Conservation (phyloP, 257 asterid species). For the Verbena officinalis region DNA sequence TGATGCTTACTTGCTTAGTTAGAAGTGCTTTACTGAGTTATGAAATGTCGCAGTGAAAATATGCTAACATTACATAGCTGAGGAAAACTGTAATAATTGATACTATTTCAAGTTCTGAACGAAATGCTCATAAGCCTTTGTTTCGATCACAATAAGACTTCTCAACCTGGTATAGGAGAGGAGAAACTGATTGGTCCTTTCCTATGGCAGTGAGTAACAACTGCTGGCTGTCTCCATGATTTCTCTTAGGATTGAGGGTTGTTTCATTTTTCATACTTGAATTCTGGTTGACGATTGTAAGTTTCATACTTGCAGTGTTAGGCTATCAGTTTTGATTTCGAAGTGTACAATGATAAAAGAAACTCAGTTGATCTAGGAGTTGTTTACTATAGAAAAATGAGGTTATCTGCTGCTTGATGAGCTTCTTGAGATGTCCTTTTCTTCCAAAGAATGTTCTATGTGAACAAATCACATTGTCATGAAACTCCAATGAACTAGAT, state of each 20-base stretch:
- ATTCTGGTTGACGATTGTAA: no score
- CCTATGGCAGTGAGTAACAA: neutral
- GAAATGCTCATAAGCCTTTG: neutral
- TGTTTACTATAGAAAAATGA: neutral
- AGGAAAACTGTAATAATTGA: neutral
- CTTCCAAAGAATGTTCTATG: neutral
- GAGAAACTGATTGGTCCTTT: neutral
- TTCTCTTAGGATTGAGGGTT: neutral
- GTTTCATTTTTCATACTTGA: neutral
- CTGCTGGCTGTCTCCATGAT: neutral
- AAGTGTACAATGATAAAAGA: neutral
- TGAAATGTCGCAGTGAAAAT: no score
- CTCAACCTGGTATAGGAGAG: neutral
- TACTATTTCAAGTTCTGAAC: neutral
- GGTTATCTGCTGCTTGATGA: neutral
- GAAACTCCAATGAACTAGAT: neutral
- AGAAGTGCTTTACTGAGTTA: no score
- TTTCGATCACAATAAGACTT: neutral
- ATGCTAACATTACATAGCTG: neutral
- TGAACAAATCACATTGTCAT: neutral
- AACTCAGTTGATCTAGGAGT: neutral
- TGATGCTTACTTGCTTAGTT: no score
- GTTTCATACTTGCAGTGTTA: slow-evolving; percentile 3
- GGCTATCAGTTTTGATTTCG: neutral
- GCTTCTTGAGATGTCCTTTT: neutral